phyloP scores from a whole-genome alignment of 306 rosid species.

The Castanospermum australe region DNA sequence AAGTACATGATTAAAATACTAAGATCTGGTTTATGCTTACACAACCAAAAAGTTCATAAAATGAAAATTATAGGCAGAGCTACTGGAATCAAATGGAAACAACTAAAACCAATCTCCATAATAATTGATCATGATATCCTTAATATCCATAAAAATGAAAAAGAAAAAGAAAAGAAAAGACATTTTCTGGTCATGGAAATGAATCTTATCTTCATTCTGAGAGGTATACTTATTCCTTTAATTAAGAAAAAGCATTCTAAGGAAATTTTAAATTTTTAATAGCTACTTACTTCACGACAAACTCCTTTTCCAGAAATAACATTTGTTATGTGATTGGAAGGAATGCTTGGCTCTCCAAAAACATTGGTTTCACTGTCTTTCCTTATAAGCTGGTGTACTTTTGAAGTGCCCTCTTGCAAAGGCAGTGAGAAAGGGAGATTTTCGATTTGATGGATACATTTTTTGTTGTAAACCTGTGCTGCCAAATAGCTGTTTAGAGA shows the following conservation, averaged over 20 bases:
- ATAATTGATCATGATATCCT: not conserved
- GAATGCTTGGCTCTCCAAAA: conserved; percentile 44
- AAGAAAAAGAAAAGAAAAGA: too few species aligned
- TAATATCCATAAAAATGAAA: conserved; percentile 8
- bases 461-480: conserved; percentile 47
- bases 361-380: conserved; percentile 48
- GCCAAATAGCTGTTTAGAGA: conserved; percentile 58
- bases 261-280: conserved; percentile 21
- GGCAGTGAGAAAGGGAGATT: conserved; percentile 47
- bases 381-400: conserved; percentile 42
- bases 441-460: conserved; percentile 48
- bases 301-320: conserved; percentile 43
- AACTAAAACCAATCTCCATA: not conserved
- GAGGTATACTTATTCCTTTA: conserved; percentile 33
- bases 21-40: not conserved
- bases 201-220: conserved; percentile 39
- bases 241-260: conserved; percentile 36
- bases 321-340: conserved; percentile 42
- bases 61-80: not conserved
- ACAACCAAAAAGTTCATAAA: not conserved
- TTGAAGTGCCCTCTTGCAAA: conserved; percentile 55
- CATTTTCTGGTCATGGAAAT: conserved; percentile 40
- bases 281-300: conserved; percentile 42
- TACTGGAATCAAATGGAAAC: not conserved
- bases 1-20: conserved; percentile 15